Percentiles rank a stretch among this genome's conserved stretches.
Evolutionary conservation across 2,329 filamentous ascomycete species (phyloP).

Genomic region (Sclerotinia borealis): DNA sequence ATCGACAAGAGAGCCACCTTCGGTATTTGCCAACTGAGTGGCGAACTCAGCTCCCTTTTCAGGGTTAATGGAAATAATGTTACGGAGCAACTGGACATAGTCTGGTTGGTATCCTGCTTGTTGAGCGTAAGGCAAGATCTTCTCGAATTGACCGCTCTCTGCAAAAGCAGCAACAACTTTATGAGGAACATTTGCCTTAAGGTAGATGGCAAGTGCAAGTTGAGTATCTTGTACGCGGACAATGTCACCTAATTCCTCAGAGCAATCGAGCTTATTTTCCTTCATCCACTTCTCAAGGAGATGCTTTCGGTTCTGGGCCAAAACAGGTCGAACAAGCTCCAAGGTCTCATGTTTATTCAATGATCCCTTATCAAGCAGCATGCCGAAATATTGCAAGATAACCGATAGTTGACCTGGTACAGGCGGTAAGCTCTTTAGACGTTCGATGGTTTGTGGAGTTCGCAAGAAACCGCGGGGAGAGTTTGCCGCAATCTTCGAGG

Average conservation of each 20-base stretch:
- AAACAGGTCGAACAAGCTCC: slow-evolving; percentile 85
- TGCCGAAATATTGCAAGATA: slow-evolving; percentile 95
- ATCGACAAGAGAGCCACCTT: slow-evolving; percentile 81
- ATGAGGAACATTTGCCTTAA: slow-evolving; percentile 81
- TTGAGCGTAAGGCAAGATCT: slow-evolving; percentile 86
- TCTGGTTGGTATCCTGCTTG: slow-evolving; percentile 89
- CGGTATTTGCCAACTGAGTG: slow-evolving; percentile 82
- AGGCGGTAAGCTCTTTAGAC: slow-evolving; percentile 81
- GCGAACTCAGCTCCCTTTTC: slow-evolving; percentile 96
- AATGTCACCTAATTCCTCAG: slow-evolving; percentile 92
- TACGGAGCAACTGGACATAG: slow-evolving; percentile 84
- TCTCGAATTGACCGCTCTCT: slow-evolving; percentile 93
- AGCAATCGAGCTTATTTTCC: slow-evolving; percentile 92
- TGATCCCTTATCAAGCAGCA: slow-evolving; percentile 90
- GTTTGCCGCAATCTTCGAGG: slow-evolving; percentile 93
- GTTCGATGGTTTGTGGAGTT: slow-evolving; percentile 90
- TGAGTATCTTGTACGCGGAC: slow-evolving; percentile 84
- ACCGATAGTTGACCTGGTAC: slow-evolving; percentile 83
- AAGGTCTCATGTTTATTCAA: slow-evolving; percentile 92
- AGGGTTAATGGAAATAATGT: slow-evolving; percentile 73
- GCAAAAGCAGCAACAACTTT: slow-evolving; percentile 95
- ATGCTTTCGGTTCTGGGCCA: slow-evolving; percentile 91
- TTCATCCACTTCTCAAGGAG: slow-evolving; percentile 96
- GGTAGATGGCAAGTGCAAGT: slow-evolving; percentile 82
- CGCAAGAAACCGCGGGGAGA: slow-evolving; percentile 93